Conservation (phyloP, 169 alveolate genomes). For the Besnoitia besnoiti region DNA sequence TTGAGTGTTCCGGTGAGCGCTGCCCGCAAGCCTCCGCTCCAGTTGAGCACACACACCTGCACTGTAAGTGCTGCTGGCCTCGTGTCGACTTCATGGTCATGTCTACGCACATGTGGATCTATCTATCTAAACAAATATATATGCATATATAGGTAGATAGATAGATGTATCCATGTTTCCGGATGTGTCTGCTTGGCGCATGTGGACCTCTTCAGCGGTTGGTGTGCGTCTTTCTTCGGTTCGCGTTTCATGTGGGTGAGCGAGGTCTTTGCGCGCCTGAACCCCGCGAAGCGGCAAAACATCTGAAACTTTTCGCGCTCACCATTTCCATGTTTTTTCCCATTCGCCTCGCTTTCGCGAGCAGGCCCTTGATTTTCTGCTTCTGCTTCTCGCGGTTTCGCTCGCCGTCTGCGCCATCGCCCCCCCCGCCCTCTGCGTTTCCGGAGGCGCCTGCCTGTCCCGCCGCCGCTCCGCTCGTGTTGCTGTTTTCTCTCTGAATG, state of each 20-base stretch:
- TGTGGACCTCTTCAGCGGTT: background rate
- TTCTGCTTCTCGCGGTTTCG: background rate
- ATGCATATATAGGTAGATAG: background rate
- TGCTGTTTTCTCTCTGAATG: conserved; percentile 72
- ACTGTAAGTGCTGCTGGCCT: too few species aligned
- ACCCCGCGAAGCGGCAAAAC: too few species aligned
- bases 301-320: too few species aligned
- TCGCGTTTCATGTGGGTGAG: background rate
- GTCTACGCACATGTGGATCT: background rate
- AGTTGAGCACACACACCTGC: too few species aligned
- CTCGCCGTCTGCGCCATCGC: background rate
- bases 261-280: background rate
- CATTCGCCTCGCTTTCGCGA: background rate
- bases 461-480: conserved; percentile 6
- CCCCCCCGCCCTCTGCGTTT: background rate
- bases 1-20: too few species aligned
- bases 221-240: background rate
- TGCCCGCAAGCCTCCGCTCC: too few species aligned
- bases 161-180: background rate
- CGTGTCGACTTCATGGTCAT: too few species aligned
- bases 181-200: background rate
- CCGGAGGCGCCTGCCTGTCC: background rate
- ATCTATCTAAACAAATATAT: background rate
- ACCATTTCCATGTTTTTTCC: conserved; percentile 62
- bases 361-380: background rate